A percentile compares a stretch with the other conserved stretches of the same genome.
Evolutionary conservation across 2,329 filamentous ascomycete genomes (phyloP).

Genomic region (Penicillium sp.): DNA sequence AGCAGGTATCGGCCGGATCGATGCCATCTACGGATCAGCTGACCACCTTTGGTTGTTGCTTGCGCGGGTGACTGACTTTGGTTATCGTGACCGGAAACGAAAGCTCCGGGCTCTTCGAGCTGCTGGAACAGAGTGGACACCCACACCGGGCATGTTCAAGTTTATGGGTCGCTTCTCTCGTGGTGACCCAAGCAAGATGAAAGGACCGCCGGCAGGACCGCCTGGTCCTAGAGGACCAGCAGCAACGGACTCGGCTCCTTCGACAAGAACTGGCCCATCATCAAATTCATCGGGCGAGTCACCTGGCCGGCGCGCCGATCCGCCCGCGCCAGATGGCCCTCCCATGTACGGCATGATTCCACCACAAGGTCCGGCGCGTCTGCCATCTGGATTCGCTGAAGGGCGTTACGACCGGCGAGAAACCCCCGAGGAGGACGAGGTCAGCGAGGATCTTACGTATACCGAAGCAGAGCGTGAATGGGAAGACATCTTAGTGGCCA

Average conservation of each 20-base stretch:
- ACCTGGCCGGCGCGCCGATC: constrained; percentile 11
- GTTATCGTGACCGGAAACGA: constrained; percentile 73
- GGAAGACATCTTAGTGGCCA: constrained; percentile 55
- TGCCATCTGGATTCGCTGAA: constrained; percentile 59
- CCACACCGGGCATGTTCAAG: constrained; percentile 53
- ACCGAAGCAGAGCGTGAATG: constrained; percentile 77
- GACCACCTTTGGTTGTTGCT: constrained; percentile 85
- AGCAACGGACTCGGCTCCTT: constrained; percentile 5
- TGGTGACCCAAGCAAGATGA: constrained; percentile 14
- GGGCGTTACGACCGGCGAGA: constrained; percentile 33
- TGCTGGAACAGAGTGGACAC: constrained; percentile 61
- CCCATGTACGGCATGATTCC: constrained; percentile 56
- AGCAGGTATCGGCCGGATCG: constrained; percentile 73
- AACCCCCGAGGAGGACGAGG: constrained; percentile 49
- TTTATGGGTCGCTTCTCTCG: constrained; percentile 40
- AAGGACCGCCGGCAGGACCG: constrained; percentile 14
- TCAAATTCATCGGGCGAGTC: constrained; percentile 20
- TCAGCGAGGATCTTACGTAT: constrained; percentile 66
- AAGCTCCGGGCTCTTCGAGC: constrained; percentile 71
- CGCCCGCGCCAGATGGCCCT: constrained; percentile 29
- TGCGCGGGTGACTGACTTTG: constrained; percentile 77
- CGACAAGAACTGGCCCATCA: constrained; percentile 15
- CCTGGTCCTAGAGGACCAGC: constrained; percentile 13
- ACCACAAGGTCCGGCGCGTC: constrained; percentile 43
- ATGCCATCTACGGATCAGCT: constrained; percentile 83